phyloP scores from a whole-genome alignment of 805 yeast genomes.

The Kluyveromyces starmeri region DNA sequence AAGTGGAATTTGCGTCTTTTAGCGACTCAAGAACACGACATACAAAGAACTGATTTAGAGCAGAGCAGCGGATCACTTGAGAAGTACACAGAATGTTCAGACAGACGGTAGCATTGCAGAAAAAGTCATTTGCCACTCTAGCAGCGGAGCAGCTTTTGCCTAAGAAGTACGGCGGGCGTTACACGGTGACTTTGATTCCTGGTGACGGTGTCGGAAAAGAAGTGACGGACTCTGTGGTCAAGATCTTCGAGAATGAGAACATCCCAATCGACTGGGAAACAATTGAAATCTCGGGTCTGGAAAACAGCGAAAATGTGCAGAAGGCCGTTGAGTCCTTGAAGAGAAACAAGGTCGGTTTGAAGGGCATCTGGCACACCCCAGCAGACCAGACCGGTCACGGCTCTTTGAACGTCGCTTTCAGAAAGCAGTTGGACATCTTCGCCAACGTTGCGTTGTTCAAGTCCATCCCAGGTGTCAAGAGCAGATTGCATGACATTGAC shows the following conservation, averaged over 20 bases:
- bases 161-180: conserved; percentile 90
- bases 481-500: conserved; percentile 82
- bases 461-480: conserved; percentile 87
- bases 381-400: conserved; percentile 64
- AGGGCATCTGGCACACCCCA: conserved; percentile 92
- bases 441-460: conserved; percentile 93
- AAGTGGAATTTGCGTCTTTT: too few relatives aligned
- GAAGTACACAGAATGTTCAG: conserved; percentile 30
- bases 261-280: conserved; percentile 94
- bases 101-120: conserved; percentile 19
- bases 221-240: conserved; percentile 86
- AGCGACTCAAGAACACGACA: too few relatives aligned
- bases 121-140: conserved; percentile 44
- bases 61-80: too few relatives aligned
- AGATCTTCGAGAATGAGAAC: conserved; percentile 76
- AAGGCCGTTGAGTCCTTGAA: conserved; percentile 86
- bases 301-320: conserved; percentile 51
- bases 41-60: too few relatives aligned
- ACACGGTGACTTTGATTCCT: conserved; percentile 89
- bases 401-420: conserved; percentile 89
- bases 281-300: conserved; percentile 56
- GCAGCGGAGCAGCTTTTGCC: conserved; percentile 61
- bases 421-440: conserved; percentile 92
- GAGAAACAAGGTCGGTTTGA: conserved; percentile 94
- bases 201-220: conserved; percentile 98